A percentile compares a stretch with the other conserved stretches of the same genome.
Conservation (phyloP, 495 filamentous ascomycete species). For the Bathelium albidoporum region DNA sequence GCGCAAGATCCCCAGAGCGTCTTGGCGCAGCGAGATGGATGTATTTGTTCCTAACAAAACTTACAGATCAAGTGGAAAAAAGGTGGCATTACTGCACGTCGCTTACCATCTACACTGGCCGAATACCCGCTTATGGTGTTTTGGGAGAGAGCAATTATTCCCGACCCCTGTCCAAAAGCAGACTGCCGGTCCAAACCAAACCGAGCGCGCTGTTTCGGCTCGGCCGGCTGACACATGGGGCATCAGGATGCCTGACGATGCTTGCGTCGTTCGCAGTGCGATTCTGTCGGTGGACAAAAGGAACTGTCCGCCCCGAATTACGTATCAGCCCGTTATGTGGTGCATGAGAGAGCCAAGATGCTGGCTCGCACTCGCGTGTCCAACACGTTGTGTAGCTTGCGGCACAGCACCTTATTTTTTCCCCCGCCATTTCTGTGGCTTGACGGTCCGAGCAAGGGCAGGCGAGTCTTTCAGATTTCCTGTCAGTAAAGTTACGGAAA, state of each 20-base stretch:
- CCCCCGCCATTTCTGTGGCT: slow-evolving; percentile 1
- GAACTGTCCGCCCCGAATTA: background rate
- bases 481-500: background rate
- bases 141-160: background rate
- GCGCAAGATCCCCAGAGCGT: background rate
- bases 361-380: too few relatives aligned
- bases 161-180: background rate
- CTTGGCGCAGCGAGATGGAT: background rate
- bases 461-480: background rate
- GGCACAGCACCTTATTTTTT: background rate
- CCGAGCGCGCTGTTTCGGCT: background rate
- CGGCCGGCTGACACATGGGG: background rate
- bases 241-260: too few relatives aligned
- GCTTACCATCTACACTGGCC: background rate
- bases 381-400: too few relatives aligned
- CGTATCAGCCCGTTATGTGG: too few relatives aligned
- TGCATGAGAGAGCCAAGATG: too few relatives aligned
- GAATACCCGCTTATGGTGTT: background rate
- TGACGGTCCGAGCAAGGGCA: background rate
- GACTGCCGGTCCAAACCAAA: background rate
- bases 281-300: too few relatives aligned
- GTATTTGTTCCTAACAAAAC: background rate
- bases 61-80: background rate
- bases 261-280: too few relatives aligned
- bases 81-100: background rate